Evolutionary conservation across 495 filamentous ascomycete genomes (phyloP).

Genomic region (Sphaerosporella brunnea): DNA sequence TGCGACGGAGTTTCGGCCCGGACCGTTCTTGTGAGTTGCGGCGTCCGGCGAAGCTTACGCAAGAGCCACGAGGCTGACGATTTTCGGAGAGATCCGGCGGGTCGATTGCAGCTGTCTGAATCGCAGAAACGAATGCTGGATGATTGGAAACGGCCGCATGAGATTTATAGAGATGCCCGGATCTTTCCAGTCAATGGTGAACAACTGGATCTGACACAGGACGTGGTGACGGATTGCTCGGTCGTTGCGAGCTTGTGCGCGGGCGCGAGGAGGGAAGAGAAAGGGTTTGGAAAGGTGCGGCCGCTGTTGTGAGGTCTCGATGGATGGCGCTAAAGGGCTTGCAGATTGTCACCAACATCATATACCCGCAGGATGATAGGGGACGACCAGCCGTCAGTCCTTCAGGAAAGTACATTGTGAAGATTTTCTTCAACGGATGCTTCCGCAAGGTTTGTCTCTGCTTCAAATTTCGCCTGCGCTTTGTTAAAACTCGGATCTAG

Average conservation of each 20-base stretch:
- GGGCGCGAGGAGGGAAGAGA: slow-evolving; percentile 45
- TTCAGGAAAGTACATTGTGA: slow-evolving; percentile 79
- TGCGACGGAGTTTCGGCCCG: slow-evolving; percentile 35
- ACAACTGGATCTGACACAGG: slow-evolving; percentile 70
- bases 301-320: not conserved
- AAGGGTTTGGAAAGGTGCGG: slow-evolving; percentile 41
- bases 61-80: slow-evolving; percentile 12
- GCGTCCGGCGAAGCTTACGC: slow-evolving; percentile 1
- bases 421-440: slow-evolving; percentile 88
- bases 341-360: slow-evolving; percentile 47
- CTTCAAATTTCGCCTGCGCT: too few relatives aligned
- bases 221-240: slow-evolving; percentile 86
- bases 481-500: slow-evolving; percentile 6
- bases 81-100: slow-evolving; percentile 42
- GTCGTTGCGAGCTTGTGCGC: slow-evolving; percentile 93
- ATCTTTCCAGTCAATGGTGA: slow-evolving; percentile 15
- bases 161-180: slow-evolving; percentile 29
- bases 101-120: slow-evolving; percentile 49
- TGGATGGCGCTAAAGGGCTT: not conserved
- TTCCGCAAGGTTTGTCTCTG: slow-evolving; percentile 39
- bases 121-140: slow-evolving; percentile 53
- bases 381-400: slow-evolving; percentile 42
- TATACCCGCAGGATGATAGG: slow-evolving; percentile 53
- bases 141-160: slow-evolving; percentile 60
- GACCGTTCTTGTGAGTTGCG: slow-evolving; percentile 38